Conservation (phyloP, 1,284 basidiomycete genomes). For the Boletellus sp. region DNA sequence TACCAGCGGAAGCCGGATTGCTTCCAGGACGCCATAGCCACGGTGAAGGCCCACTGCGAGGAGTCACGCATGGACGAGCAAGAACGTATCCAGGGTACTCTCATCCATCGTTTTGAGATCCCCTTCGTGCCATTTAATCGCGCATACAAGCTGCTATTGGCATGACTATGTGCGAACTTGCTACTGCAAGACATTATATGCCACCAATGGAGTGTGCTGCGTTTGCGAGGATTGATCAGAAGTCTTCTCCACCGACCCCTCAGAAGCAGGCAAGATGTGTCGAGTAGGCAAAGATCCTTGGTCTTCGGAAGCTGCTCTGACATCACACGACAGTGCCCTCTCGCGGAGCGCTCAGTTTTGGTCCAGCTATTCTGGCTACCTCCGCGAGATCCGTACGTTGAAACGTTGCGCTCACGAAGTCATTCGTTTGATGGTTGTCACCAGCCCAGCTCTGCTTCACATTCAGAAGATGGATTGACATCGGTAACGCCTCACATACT, state of each 20-base stretch:
- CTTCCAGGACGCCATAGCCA: constrained; percentile 50
- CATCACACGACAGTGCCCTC: constrained; percentile 47
- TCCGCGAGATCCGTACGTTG: constrained; percentile 67
- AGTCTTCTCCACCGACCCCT: constrained; percentile 6
- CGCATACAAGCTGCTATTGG: constrained; percentile 58
- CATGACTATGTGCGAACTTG: constrained; percentile 74
- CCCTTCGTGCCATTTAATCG: constrained; percentile 9
- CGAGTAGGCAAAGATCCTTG: constrained; percentile 40
- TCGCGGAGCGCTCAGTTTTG: constrained; percentile 75
- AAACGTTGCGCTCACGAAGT: constrained; percentile 15
- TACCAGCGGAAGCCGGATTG: constrained; percentile 53
- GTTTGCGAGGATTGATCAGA: constrained; percentile 31
- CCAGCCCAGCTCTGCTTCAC: constrained; percentile 71
- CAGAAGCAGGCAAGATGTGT: constrained; percentile 47
- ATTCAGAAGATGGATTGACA: constrained; percentile 67
- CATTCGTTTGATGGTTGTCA: constrained; percentile 16
- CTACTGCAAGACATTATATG: constrained; percentile 62
- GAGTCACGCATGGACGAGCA: constrained; percentile 58
- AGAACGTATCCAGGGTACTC: constrained; percentile 50
- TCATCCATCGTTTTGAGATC: constrained; percentile 1
- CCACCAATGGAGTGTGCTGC: constrained; percentile 62
- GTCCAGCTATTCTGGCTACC: constrained; percentile 79
- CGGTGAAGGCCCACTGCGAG: constrained; percentile 48
- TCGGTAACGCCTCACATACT: constrained; percentile 42
- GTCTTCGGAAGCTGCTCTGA: constrained; percentile 3